A percentile compares a stretch with the other conserved stretches of the same genome.
These are phyloP conservation scores for Paramecium tetraurelia DNA, from an alignment of 73 alveolate species.

Conservation along the genomic window DNA sequence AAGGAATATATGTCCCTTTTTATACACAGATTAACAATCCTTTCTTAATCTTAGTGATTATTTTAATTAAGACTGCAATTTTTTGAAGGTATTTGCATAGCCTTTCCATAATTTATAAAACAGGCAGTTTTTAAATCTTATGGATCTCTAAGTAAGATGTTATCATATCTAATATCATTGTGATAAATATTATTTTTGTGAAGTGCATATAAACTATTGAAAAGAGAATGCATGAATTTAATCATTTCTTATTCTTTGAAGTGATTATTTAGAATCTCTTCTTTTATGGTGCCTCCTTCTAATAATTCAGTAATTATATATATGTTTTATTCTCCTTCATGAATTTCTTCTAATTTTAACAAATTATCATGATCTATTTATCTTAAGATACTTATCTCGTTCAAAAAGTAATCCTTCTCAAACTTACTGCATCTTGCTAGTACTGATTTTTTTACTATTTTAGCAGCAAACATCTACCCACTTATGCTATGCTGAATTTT, in stretches of 20 bases:
- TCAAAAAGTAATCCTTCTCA: neutral
- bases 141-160: constrained; percentile 12
- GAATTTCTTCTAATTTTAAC: constrained; percentile 32
- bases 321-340: constrained; percentile 2
- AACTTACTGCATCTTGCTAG: neutral
- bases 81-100: neutral
- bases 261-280: neutral
- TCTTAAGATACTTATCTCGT: constrained; percentile 29
- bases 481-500: neutral
- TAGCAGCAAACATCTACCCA: neutral
- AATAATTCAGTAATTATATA: neutral
- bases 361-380: constrained; percentile 25
- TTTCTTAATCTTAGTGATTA: neutral
- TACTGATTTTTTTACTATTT: neutral
- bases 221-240: neutral
- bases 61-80: neutral
- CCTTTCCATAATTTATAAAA: neutral
- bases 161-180: constrained; percentile 48
- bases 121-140: neutral
- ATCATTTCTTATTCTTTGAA: constrained; percentile 20
- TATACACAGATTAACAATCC: neutral
- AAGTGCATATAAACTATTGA: neutral
- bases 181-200: constrained; percentile 34
- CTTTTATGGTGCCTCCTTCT: neutral
- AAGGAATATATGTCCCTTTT: neutral